Percentiles rank a stretch among this genome's conserved stretches.
Conservation (phyloP, 352 stramenopile species). For the Pythium coloratum region DNA sequence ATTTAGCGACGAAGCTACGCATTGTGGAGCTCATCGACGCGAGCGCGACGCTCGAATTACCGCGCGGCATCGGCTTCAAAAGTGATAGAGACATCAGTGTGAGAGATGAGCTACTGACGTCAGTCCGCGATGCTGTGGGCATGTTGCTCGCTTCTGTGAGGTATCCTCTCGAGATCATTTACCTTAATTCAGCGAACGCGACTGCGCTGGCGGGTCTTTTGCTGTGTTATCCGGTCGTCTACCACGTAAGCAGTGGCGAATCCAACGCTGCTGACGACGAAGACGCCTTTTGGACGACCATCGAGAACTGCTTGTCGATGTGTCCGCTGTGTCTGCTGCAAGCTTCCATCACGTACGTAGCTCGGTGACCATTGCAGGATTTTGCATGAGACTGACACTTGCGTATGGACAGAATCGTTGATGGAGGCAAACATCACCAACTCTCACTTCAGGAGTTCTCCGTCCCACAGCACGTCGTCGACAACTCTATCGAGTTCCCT, state of each 20-base stretch:
- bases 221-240: slow-evolving; percentile 24
- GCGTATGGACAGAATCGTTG: neutral
- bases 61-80: neutral
- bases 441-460: slow-evolving; percentile 55
- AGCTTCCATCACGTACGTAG: slow-evolving; percentile 24
- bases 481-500: too few relatives aligned
- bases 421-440: neutral
- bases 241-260: neutral
- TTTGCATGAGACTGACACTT: neutral
- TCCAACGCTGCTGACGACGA: neutral
- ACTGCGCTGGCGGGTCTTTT: slow-evolving; percentile 21
- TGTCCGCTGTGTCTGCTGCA: slow-evolving; percentile 45
- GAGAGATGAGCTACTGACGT: neutral
- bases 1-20: neutral
- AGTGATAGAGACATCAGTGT: neutral
- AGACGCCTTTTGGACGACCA: slow-evolving; percentile 15
- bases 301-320: slow-evolving; percentile 53
- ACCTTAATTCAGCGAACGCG: neutral
- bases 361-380: neutral
- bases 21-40: slow-evolving; percentile 15
- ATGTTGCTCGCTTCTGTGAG: neutral
- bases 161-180: neutral
- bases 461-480: slow-evolving; percentile 37
- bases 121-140: neutral
- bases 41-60: neutral